Evolutionary conservation across 2,329 filamentous ascomycete genomes (phyloP), one percentile per base, ranked within the genome.

Genomic region (Sclerotinia minor): DNA sequence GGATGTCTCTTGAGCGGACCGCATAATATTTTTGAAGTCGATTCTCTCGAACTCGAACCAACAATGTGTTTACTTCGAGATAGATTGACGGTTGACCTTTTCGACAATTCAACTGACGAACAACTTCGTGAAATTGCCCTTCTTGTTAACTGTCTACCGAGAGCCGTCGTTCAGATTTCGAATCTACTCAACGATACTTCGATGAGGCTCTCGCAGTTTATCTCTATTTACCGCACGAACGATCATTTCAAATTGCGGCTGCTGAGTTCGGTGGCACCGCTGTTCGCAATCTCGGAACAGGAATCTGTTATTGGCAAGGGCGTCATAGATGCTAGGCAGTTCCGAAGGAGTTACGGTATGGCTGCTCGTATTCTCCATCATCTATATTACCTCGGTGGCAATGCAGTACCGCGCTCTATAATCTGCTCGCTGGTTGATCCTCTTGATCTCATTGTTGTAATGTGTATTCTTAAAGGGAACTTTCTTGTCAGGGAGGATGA

Each of bases 151-250:
- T 70, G 67, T 45, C 52, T 72, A 29, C 73, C 72, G 9, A 69
- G 72, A 35, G 73, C 72, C 5, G 70, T 75, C 35, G 71, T 71
- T 44, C 73, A 75, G 57, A 68, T 70, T 26, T 70, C 71, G 53
- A 66, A 68, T 7, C 61, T 74, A 15, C 69, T 74, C n/a, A 75
- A 72, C 17, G 65, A 68, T 32, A 71, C 69, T 26, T 69, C 71
- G 5, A 75, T 75, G 72, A 72, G 71, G 17, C 60, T 72, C 11
- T 69, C 72, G 26, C 73, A 75, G 49, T 73, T 73, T 29, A 67
- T 73, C 9, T 64, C 72, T 15, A 60, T 75, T 44, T 75, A 72
- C 57, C 58, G 68, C 19, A 70, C 64, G 47, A 69, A 67, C n/a
- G 71, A 73, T 64, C 45, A 70, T 21, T 72, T 72, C 60, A 72